Evolutionary conservation across 345 rosid species (phyloP).

Genomic region (Brassica juncea): DNA sequence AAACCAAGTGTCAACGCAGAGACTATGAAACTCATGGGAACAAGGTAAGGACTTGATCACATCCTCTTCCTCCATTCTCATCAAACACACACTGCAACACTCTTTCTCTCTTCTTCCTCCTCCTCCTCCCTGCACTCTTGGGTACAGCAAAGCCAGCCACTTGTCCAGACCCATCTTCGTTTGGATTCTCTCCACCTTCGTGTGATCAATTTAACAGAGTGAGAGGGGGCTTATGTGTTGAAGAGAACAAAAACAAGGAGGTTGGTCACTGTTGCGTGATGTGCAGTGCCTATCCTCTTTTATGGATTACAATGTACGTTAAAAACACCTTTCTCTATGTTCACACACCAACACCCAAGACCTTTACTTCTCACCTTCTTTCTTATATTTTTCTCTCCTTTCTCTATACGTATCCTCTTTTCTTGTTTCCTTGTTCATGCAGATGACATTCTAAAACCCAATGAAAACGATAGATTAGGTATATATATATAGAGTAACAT

Average conservation of each 20-base stretch:
- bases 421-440: slow-evolving; percentile 14
- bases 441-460: slow-evolving; percentile 19
- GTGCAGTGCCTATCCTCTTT: slow-evolving; percentile 26
- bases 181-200: slow-evolving; percentile 6
- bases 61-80: slow-evolving; percentile 46
- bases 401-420: slow-evolving; percentile 35
- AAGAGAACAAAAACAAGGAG: slow-evolving; percentile 3
- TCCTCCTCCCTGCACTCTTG: slow-evolving; percentile 20
- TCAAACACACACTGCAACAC: slow-evolving; percentile 67
- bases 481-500: not conserved
- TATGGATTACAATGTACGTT: slow-evolving; percentile 38
- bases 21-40: slow-evolving; percentile 65
- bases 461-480: not conserved
- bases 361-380: slow-evolving; percentile 41
- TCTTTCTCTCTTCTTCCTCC: slow-evolving; percentile 40
- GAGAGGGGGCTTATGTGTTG: slow-evolving; percentile 22
- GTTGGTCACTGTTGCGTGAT: slow-evolving; percentile 40
- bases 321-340: slow-evolving; percentile 30
- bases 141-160: slow-evolving; percentile 33
- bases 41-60: slow-evolving; percentile 59
- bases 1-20: slow-evolving; percentile 73
- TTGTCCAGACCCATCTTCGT: slow-evolving; percentile 33
- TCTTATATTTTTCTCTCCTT: not conserved
- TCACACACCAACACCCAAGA: slow-evolving; percentile 42
- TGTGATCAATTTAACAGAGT: slow-evolving; percentile 34